Conservation (phyloP, 1,139 yeast species). For the Pneumocystis jirovecii region DNA sequence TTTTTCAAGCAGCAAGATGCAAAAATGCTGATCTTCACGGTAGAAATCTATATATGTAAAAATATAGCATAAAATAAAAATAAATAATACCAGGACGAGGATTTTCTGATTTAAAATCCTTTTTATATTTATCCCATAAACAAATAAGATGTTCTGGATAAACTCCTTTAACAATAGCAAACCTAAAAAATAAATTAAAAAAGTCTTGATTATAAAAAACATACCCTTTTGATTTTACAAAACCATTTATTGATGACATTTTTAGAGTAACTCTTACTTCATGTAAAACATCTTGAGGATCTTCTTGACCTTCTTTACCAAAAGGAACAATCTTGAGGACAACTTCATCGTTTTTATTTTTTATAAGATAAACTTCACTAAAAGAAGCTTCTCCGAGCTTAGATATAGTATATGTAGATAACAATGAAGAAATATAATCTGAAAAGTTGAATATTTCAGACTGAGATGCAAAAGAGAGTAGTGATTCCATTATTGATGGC, state of each 20-base stretch:
- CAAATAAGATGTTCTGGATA: constrained; percentile 30
- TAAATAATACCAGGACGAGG: constrained; percentile 20
- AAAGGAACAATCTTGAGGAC: constrained; percentile 40
- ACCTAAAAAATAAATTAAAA: constrained; percentile 10
- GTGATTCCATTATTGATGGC: not conserved
- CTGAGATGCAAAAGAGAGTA: not conserved
- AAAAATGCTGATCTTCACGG: constrained; percentile 28
- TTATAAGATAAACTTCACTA: constrained; percentile 30
- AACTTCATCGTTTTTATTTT: constrained; percentile 9
- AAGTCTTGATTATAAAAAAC: not conserved
- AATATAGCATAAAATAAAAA: constrained; percentile 1
- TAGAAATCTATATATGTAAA: constrained; percentile 24
- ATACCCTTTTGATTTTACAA: constrained; percentile 26
- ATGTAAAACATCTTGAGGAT: constrained; percentile 33
- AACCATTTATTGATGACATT: constrained; percentile 29
- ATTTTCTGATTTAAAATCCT: constrained; percentile 22
- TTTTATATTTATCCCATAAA: constrained; percentile 32
- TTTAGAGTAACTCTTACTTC: constrained; percentile 33
- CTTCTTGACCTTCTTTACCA: constrained; percentile 31
- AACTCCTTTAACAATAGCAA: constrained; percentile 34
- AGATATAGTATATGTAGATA: constrained; percentile 1
- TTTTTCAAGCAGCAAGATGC: constrained; percentile 33
- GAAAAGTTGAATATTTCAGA: not conserved
- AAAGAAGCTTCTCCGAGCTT: constrained; percentile 35
- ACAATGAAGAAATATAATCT: not conserved